Evolutionary conservation across 352 stramenopile genomes (phyloP), one percentile per base, ranked within the genome.

Genomic region (Globisporangium cylindrosporum): DNA sequence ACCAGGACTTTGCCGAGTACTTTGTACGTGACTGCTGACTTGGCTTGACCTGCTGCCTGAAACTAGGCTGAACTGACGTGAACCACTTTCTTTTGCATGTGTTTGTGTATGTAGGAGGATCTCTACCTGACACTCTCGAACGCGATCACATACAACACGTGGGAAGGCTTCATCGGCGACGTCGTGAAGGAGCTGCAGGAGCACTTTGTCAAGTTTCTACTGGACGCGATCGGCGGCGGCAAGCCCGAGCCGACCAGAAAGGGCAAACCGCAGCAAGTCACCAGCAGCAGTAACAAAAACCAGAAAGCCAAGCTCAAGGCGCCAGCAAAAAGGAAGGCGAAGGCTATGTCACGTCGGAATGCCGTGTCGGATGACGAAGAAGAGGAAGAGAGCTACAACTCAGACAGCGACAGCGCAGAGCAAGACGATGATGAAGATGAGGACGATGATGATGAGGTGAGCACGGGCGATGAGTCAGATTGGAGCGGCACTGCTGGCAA

Each of bases 91-190:
- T 64, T 64, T 3, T 65, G 24, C 61, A 5, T 56, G 4, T 29
- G 38, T 67, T 49, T 10, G 56, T n/a, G 18, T 61, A 32, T 36
- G 24, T 62, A 95, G 88, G 78, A 83, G 36, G 71, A 94, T 60
- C 72, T 94, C 8, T 74, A 90, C 60, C 67, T 94, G 10, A 87
- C 91, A 5, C 91, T 94, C 66, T 77, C 77, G 25, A 96, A 96
- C 36, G 88, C 88, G 14, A 88, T 94, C 66, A 80, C 71, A 63
- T 96, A 91, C 75, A 96, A 96, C 68, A 65, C 69, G 12, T 91
- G 80, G 81, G 77, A 87, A 1, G 79, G 74, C 53, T 73, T 77
- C 10, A 81, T 94, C 60, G 81, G 84, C 43, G 76, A 74, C 32
- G 48, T 91, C 7, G 86, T 93, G 22, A 73, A 74, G 22, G 84